Evolutionary conservation across 352 stramenopile species (phyloP).

Genomic region (Globisporangium parvum): DNA sequence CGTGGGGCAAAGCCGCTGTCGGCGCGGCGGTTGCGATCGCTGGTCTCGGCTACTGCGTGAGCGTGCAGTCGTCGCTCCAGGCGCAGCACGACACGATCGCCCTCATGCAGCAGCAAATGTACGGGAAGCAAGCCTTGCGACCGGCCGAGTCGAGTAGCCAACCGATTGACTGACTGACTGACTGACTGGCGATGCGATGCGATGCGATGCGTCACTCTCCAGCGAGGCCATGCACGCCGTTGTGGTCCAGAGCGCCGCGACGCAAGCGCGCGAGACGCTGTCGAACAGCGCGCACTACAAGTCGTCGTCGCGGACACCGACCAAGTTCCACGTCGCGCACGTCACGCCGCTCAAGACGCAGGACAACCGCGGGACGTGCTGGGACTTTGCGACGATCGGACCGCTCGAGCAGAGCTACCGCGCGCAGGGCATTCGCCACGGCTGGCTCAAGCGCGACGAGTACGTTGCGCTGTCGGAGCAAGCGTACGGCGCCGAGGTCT

Average conservation of each 20-base stretch:
- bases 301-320: slow-evolving; percentile 21
- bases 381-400: slow-evolving; percentile 56
- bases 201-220: neutral
- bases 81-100: slow-evolving; percentile 27
- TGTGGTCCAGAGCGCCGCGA: slow-evolving; percentile 18
- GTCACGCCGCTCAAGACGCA: slow-evolving; percentile 67
- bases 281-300: slow-evolving; percentile 18
- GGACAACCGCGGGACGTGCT: slow-evolving; percentile 61
- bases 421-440: slow-evolving; percentile 40
- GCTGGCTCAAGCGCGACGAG: slow-evolving; percentile 46
- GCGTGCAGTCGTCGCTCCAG: slow-evolving; percentile 32
- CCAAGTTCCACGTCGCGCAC: slow-evolving; percentile 50
- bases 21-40: slow-evolving; percentile 26
- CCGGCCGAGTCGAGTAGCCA: no score
- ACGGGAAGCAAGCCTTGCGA: no score
- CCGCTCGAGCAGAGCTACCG: slow-evolving; percentile 70
- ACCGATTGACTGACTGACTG: no score
- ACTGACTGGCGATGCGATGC: neutral
- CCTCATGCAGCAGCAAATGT: slow-evolving; percentile 51
- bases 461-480: slow-evolving; percentile 62
- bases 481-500: slow-evolving; percentile 52
- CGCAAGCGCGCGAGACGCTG: slow-evolving; percentile 8
- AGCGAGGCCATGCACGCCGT: slow-evolving; percentile 46
- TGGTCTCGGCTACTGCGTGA: slow-evolving; percentile 25
- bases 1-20: slow-evolving; percentile 31